phyloP scores from a whole-genome alignment of 331 rosid species.

The Acacia pycnantha region DNA sequence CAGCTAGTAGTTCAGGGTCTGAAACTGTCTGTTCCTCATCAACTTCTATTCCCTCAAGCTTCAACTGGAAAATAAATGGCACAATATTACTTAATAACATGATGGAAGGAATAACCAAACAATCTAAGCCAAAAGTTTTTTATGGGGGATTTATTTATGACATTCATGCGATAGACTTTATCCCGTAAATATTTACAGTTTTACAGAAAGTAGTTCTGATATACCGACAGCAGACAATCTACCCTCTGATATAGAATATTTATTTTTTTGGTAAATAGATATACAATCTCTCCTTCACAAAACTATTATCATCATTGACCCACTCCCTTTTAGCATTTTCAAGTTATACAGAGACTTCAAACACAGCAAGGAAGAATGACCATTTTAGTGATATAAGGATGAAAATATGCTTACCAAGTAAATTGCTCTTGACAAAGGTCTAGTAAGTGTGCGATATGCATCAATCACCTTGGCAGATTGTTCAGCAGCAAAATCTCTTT shows the following conservation, averaged over 20 bases:
- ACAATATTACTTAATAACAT: constrained; percentile 10
- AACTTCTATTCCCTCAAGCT: constrained; percentile 71
- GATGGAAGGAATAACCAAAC: constrained; percentile 19
- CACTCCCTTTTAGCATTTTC: constrained; percentile 4
- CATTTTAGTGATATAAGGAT: constrained; percentile 11
- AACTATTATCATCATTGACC: constrained; percentile 17
- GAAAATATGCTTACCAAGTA: constrained; percentile 64
- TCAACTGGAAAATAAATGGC: constrained; percentile 49
- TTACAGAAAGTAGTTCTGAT: neutral
- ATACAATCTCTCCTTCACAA: neutral
- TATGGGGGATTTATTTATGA: neutral
- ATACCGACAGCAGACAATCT: neutral
- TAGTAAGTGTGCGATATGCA: constrained; percentile 76
- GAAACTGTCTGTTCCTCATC: constrained; percentile 88
- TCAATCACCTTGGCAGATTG: constrained; percentile 92
- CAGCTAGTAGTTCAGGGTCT: constrained; percentile 64
- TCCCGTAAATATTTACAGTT: neutral
- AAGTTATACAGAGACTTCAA: neutral
- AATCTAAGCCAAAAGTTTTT: neutral
- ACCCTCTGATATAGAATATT: neutral
- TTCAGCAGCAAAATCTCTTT: constrained; percentile 85
- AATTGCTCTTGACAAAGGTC: constrained; percentile 73
- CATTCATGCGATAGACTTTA: neutral
- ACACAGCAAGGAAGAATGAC: constrained; percentile 2
- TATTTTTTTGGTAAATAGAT: neutral